Base-by-base conservation (phyloP, 768 basidiomycete species). In the Russula griseocarnosa region DNA sequence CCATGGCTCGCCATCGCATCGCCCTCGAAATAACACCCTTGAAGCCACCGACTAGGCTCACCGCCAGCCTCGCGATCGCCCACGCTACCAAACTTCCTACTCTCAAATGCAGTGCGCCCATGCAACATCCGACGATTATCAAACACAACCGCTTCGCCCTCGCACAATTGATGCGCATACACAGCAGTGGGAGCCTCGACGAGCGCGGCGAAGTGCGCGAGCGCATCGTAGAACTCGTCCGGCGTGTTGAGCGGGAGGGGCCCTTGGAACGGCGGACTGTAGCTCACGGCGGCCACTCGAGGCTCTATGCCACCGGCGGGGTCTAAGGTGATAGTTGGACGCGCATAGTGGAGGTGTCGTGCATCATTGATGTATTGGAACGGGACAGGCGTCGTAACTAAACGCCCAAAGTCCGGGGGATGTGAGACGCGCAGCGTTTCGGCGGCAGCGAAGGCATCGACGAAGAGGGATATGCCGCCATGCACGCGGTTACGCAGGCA, bases 211-310 rank as follows among this genome's bases (percentile, higher is more conserved):
- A 94, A 98, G 18, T 75, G 73, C 3, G 71, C 67, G 3, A 98
- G 76, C 5, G 91, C 88, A 1, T 76, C 22, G 70, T 87, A 90
- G 69, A 92, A 87, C 36, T 74, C 73, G 7, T 71, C 65, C 0
- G 86, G 82, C 4, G 86, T 86, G 36, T 75, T 71, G 22, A 81
- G 71, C 0, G 81, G 78, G 10, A 94, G 78, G 0, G 92, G 88
- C 0, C 89, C 94, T 76, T 96, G 94, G 81, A 98, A 98, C 0
- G 94, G 95, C 0, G 96, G 96, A 1, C 90, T 88, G 74, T 96
- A 98, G 75, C 94, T 98, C 70, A 98, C 82, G 64, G 87, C 81
- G 50, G 76, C 74, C 68, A 96, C 81, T 10, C 70, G 71, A 36
- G 61, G 64, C 0, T 60, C 13, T 16, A 8, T 7, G 5, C n/a